Base-by-base conservation (phyloP, 768 basidiomycete genomes). In the Leccinum broughii region DNA sequence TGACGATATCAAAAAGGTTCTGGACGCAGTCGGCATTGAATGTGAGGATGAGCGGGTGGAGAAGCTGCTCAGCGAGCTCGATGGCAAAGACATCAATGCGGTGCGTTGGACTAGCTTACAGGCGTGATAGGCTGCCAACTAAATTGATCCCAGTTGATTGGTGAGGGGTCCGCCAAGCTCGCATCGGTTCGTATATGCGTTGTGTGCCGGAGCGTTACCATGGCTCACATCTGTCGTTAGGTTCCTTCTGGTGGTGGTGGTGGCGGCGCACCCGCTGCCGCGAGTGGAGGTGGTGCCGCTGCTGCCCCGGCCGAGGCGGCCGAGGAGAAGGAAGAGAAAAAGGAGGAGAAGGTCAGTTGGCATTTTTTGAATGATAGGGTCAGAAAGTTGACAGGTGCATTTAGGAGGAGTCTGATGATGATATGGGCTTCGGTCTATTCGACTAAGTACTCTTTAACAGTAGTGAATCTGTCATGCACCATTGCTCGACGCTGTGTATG, bases 361-460 rank as follows among this genome's bases (percentile, higher is more conserved):
- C 44, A 5, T 51, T 62, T 39, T 39, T 48, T 10, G 1, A 3
- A 8, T 50, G 15, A 54, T 52, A 15, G 54, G 26, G 51, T 59
- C 3, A 54, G 35, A 5, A 14, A 20, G 35, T 55, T 61, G 46
- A 64, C 59, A 2, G 41, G 56, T 46, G 35, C 28, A 39, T 63
- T 57, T 73, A 93, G 89, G 90, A 93, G 79, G 93, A 95, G 76
- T 93, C 91, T 57, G 94, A 96, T 83, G 95, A 97, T 69, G 95
- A 97, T 80, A 97, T 97, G 94, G 94, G 95, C 82, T 98, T 98
- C 78, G 95, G 95, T 81, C 85, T 97, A 65, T 97, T 97, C 83
- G 95, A 97, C 83, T 97, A 88, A 82, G 61, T 64, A 41, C 39
- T 41, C 17, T 3, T n/a, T 9, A 41, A n/a, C 17, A n/a, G 30